These are phyloP conservation scores for Eremothecium sinecaudum DNA, from an alignment of 1,139 yeast genomes.

Conservation along the genomic window DNA sequence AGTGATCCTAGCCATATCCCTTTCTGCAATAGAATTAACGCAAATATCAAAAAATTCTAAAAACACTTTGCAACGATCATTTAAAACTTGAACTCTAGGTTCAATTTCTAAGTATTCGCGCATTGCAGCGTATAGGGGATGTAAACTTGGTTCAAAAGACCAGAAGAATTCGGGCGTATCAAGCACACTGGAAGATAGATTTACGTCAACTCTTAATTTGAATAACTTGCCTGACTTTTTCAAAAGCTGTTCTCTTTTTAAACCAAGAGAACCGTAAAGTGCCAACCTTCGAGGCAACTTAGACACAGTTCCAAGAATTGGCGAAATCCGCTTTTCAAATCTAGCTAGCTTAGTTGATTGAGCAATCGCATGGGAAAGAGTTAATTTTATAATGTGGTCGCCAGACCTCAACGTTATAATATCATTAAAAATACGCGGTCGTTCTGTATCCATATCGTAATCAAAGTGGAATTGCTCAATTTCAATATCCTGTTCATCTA, in stretches of 20 bases:
- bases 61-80: slow-evolving; percentile 89
- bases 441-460: slow-evolving; percentile 66
- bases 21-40: slow-evolving; percentile 88
- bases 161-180: slow-evolving; percentile 96
- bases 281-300: slow-evolving; percentile 85
- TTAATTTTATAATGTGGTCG: slow-evolving; percentile 82
- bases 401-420: slow-evolving; percentile 86
- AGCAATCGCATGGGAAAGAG: slow-evolving; percentile 94
- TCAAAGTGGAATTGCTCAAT: slow-evolving; percentile 93
- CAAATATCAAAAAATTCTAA: slow-evolving; percentile 87
- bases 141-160: slow-evolving; percentile 92
- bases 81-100: slow-evolving; percentile 83
- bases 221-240: slow-evolving; percentile 85
- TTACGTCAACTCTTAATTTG: slow-evolving; percentile 86
- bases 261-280: slow-evolving; percentile 74
- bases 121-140: slow-evolving; percentile 82
- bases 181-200: slow-evolving; percentile 76
- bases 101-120: slow-evolving; percentile 91
- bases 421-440: slow-evolving; percentile 90
- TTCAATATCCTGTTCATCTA: slow-evolving; percentile 84
- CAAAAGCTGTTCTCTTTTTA: slow-evolving; percentile 66
- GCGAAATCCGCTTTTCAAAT: slow-evolving; percentile 87
- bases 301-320: slow-evolving; percentile 72
- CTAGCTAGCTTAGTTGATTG: slow-evolving; percentile 87
- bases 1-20: slow-evolving; percentile 82